Conservation (phyloP, 2,329 filamentous ascomycete species). For the Fusarium albidum region DNA sequence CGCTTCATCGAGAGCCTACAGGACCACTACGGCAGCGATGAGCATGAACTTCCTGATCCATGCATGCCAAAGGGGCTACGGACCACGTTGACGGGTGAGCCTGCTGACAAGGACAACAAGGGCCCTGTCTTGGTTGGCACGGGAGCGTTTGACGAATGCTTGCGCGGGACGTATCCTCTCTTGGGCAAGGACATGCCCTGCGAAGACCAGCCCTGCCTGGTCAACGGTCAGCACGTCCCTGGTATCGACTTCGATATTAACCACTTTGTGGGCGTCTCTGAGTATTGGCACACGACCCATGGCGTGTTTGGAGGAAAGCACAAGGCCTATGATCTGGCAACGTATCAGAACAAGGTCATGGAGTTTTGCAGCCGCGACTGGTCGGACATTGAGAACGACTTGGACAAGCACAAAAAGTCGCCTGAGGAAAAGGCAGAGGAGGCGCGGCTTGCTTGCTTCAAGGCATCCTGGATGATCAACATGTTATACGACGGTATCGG, state of each 20-base stretch:
- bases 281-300: conserved; percentile 99
- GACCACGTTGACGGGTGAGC: conserved; percentile 75
- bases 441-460: conserved; percentile 92
- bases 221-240: conserved; percentile 91
- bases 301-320: conserved; percentile 85
- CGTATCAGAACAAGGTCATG: conserved; percentile 85
- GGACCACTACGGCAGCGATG: conserved; percentile 66
- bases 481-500: conserved; percentile 96
- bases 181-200: conserved; percentile 91
- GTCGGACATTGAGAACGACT: conserved; percentile 73
- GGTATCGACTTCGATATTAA: conserved; percentile 98
- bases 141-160: conserved; percentile 85
- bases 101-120: conserved; percentile 50
- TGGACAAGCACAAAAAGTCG: conserved; percentile 73
- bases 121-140: conserved; percentile 76
- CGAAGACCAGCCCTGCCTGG: conserved; percentile 81
- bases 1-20: conserved; percentile 83
- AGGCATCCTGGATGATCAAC: conserved; percentile 97
- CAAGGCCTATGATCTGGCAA: conserved; percentile 87
- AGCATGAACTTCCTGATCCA: conserved; percentile 82
- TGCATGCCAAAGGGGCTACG: conserved; percentile 84
- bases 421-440: conserved; percentile 80
- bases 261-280: conserved; percentile 96
- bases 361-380: conserved; percentile 88
- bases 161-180: conserved; percentile 82